phyloP scores from a whole-genome alignment of 2,329 filamentous ascomycete genomes.

The Diplodia corticola region DNA sequence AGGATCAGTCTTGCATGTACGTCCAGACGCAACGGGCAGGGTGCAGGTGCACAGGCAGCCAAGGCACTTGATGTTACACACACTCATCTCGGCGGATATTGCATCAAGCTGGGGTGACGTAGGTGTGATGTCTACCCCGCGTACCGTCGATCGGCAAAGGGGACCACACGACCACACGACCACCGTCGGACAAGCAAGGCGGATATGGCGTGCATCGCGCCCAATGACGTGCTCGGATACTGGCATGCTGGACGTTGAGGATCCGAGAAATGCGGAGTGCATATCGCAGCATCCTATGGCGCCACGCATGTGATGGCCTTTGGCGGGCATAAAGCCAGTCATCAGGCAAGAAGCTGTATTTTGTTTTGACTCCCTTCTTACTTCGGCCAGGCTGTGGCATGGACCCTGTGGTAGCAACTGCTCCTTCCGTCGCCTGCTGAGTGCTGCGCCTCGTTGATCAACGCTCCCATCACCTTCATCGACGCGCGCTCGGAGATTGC shows the following conservation, averaged over 20 bases:
- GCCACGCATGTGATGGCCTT: constrained; percentile 10
- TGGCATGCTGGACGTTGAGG: not conserved
- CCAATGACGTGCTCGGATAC: not conserved
- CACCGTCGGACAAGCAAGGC: not conserved
- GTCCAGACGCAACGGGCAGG: too few species aligned
- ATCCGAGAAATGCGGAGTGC: constrained; percentile 9
- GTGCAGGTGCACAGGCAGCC: too few species aligned
- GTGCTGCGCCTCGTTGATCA: not conserved
- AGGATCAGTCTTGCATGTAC: too few species aligned
- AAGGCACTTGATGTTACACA: too few species aligned
- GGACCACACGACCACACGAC: not conserved
- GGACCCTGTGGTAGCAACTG: not conserved
- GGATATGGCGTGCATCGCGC: not conserved
- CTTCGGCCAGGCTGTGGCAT: too few species aligned
- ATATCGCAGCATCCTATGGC: constrained; percentile 8
- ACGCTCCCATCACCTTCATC: not conserved
- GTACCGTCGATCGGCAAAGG: not conserved
- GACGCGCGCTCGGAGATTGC: not conserved
- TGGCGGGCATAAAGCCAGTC: not conserved
- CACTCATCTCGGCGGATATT: too few species aligned
- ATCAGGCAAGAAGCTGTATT: not conserved
- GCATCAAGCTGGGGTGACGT: not conserved
- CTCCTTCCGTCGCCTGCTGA: not conserved
- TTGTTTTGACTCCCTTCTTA: not conserved
- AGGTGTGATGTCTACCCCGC: not conserved